Percentiles rank a stretch among this genome's conserved stretches.
These are phyloP conservation scores for Takakia lepidozioides DNA, from an alignment of 225 moss, liverwort and hornwort species.

Conservation along the genomic window DNA sequence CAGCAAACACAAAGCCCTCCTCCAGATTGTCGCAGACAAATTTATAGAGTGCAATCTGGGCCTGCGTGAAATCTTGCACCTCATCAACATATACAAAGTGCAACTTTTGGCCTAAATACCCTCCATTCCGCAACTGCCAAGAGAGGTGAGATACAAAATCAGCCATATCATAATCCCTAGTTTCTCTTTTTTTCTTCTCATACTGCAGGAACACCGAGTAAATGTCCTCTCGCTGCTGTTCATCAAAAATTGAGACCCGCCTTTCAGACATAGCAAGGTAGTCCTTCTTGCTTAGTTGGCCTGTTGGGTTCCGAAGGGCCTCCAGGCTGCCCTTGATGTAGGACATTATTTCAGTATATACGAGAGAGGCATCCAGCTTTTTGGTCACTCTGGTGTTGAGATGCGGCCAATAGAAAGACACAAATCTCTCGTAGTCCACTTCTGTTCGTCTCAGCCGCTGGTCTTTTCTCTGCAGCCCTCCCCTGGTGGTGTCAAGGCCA, in stretches of 20 bases:
- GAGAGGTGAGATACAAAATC: constrained; percentile 44
- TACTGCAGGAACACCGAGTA: constrained; percentile 35
- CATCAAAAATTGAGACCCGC: constrained; percentile 26
- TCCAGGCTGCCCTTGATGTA: constrained; percentile 57
- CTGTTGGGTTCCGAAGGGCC: constrained; percentile 15
- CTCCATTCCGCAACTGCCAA: constrained; percentile 15
- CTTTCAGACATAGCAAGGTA: constrained; percentile 14
- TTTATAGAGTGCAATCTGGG: constrained; percentile 44
- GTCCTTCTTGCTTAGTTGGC: no score
- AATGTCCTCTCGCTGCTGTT: constrained; percentile 28
- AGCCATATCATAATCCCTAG: constrained; percentile 38
- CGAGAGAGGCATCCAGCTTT: constrained; percentile 31
- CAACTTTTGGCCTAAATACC: no score
- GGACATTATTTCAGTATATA: no score
- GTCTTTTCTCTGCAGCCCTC: neutral
- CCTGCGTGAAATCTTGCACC: constrained; percentile 54
- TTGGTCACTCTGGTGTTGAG: constrained; percentile 25
- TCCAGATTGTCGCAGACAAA: constrained; percentile 30
- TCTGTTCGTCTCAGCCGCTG: constrained; percentile 12
- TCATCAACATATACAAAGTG: constrained; percentile 63
- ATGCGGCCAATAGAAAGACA: constrained; percentile 33
- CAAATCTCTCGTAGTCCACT: constrained; percentile 43
- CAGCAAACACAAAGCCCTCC: constrained; percentile 47
- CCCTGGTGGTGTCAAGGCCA: no score
- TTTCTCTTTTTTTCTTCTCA: constrained; percentile 26